Conservation (phyloP, 2,329 filamentous ascomycete genomes). For the Gyromitra esculenta region DNA sequence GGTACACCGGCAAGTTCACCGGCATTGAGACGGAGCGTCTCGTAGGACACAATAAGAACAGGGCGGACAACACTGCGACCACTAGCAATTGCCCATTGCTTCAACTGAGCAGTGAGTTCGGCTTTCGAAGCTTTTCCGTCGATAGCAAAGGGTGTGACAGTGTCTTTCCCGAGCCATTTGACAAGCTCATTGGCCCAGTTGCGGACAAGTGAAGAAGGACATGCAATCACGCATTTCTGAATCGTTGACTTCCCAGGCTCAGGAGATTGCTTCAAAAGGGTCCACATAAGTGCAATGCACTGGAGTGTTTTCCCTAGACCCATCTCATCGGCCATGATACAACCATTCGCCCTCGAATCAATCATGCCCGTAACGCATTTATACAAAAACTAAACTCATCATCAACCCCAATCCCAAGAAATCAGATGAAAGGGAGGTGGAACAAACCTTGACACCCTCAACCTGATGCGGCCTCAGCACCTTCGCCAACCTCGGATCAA, state of each 20-base stretch:
- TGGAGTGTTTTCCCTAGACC: conserved; percentile 96
- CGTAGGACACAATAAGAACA: conserved; percentile 97
- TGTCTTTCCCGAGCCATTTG: conserved; percentile 95
- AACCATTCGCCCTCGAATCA: conserved; percentile 91
- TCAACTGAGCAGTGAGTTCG: conserved; percentile 86
- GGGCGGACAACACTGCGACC: conserved; percentile 90
- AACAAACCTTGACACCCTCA: conserved; percentile 81
- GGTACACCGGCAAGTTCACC: conserved; percentile 88
- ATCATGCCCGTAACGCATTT: conserved; percentile 94
- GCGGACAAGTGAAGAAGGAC: conserved; percentile 92
- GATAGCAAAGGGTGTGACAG: conserved; percentile 91
- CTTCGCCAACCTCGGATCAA: conserved; percentile 88
- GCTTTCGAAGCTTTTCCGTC: conserved; percentile 97
- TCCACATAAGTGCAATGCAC: conserved; percentile 97
- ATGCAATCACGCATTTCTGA: conserved; percentile 96
- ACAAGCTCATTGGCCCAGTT: conserved; percentile 98
- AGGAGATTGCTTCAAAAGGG: conserved; percentile 90
- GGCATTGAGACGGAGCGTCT: conserved; percentile 89
- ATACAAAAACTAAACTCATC: conserved; percentile 77
- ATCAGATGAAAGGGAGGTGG: too few relatives aligned
- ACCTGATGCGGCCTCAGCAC: conserved; percentile 95
- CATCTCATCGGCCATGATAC: conserved; percentile 99
- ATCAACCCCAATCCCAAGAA: conserved; percentile 53
- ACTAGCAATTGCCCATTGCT: conserved; percentile 92
- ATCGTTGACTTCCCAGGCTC: conserved; percentile 94